Percentiles rank a stretch among this genome's conserved stretches.
Evolutionary conservation across 805 yeast species (phyloP).

Genomic region (Allodekkera sacchari): DNA sequence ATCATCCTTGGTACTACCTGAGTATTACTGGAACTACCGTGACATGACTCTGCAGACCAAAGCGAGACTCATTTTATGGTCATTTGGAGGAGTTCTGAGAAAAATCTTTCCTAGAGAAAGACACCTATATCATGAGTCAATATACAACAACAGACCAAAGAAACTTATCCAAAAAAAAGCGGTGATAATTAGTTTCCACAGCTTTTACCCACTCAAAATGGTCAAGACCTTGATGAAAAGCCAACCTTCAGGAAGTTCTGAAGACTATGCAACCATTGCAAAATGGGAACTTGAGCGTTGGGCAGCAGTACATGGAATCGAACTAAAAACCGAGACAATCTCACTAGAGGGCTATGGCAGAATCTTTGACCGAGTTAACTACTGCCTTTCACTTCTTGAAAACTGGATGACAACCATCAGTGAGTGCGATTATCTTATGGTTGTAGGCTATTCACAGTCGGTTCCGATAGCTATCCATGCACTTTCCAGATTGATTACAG

Average conservation of each 20-base stretch:
- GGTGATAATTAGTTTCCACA: conserved; percentile 88
- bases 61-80: conserved; percentile 15
- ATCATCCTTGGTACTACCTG: conserved; percentile 19
- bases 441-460: conserved; percentile 91
- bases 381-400: conserved; percentile 57
- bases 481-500: conserved; percentile 31
- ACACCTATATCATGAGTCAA: conserved; percentile 21
- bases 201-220: conserved; percentile 84
- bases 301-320: conserved; percentile 34
- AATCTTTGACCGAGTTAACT: conserved; percentile 72
- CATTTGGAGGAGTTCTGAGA: conserved; percentile 9
- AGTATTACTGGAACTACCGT: conserved; percentile 18
- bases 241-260: conserved; percentile 87
- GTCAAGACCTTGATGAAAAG: conserved; percentile 80
- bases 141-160: conserved; percentile 4
- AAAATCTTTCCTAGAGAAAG: conserved; percentile 18
- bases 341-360: conserved; percentile 92
- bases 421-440: conserved; percentile 67
- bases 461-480: conserved; percentile 81
- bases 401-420: conserved; percentile 54
- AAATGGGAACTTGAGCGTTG: conserved; percentile 63
- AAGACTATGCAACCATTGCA: conserved; percentile 73
- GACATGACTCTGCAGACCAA: conserved; percentile 18
- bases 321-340: conserved; percentile 61
- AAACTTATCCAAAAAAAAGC: conserved; percentile 30